Base-by-base conservation (phyloP, 768 basidiomycete genomes). In the Lentinula detonsa region DNA sequence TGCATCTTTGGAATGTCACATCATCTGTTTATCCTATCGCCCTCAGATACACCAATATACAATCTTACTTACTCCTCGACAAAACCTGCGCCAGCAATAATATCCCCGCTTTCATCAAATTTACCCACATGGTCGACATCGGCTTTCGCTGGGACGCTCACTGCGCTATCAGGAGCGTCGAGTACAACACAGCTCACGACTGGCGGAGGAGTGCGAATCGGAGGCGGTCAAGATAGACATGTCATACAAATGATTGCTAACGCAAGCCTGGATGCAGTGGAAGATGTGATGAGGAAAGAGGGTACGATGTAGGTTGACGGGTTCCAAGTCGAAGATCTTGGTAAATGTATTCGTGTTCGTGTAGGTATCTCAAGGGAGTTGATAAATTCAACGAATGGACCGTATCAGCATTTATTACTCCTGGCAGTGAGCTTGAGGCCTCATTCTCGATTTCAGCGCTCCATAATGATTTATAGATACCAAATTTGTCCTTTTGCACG, bases 341-440 rank as follows among this genome's bases (percentile, higher is more conserved):
- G 37, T 35, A 5, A 23, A 53, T 42, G 66, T 59, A 59, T 57
- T 9, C 46, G 66, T 59, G 58, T 57, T 9, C 50, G 61, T 62
- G 21, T 70, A 98, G 97, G 90, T 98, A 98, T 73, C 80, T 98
- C 60, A 96, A 95, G 71, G 85, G 87, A 16, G 87, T 98, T 62
- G 97, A 99, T 81, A 93, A 90, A 76, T 97, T 98, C 76, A 98
- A 98, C 69, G 97, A 98, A 71, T 99, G 97, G 97, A 95, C 87
- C 2, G 87, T 98, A 18, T 98, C 97, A 15, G 94, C 92, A 34
- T 98, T 98, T 75, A 79, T 98, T 18, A 98, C 97, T 0, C 88
- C 95, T 1, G 92, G 90, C 63, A 97, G 96, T 98, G 75, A 78
- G 94, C 68, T 61, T 37, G 21, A 43, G 8, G 13, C 66, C 59